phyloP scores from a whole-genome alignment of 1,284 basidiomycete genomes.

The Kwoniella shivajii region DNA sequence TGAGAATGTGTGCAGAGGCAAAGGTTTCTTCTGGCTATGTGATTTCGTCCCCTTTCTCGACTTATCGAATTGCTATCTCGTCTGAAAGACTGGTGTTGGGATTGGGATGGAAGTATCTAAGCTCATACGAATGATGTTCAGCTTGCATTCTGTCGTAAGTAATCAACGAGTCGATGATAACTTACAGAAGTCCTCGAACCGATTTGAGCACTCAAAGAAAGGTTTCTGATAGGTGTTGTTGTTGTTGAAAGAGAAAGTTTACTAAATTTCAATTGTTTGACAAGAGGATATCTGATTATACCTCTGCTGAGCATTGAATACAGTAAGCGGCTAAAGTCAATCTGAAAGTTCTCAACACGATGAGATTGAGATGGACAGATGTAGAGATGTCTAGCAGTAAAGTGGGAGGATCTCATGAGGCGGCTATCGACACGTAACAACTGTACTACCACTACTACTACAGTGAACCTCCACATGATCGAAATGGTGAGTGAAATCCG shows the following conservation, averaged over 20 bases:
- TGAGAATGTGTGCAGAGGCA: slow-evolving; percentile 28
- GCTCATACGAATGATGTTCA: neutral
- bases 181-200: no score
- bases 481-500: no score
- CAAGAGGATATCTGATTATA: slow-evolving; percentile 5
- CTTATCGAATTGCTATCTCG: neutral
- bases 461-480: no score
- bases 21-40: slow-evolving; percentile 5
- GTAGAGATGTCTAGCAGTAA: no score
- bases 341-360: no score
- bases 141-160: neutral
- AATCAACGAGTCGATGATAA: no score
- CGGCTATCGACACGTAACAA: neutral
- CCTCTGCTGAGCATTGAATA: slow-evolving; percentile 16
- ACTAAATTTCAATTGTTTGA: neutral
- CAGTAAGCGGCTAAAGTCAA: no score
- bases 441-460: neutral
- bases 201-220: neutral
- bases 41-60: neutral
- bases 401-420: no score
- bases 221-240: neutral
- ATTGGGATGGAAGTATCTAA: neutral
- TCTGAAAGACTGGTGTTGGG: no score
- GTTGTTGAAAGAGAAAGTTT: neutral
- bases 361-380: no score